Conservation (phyloP, 257 asterid species). For the Penstemon davidsonii region DNA sequence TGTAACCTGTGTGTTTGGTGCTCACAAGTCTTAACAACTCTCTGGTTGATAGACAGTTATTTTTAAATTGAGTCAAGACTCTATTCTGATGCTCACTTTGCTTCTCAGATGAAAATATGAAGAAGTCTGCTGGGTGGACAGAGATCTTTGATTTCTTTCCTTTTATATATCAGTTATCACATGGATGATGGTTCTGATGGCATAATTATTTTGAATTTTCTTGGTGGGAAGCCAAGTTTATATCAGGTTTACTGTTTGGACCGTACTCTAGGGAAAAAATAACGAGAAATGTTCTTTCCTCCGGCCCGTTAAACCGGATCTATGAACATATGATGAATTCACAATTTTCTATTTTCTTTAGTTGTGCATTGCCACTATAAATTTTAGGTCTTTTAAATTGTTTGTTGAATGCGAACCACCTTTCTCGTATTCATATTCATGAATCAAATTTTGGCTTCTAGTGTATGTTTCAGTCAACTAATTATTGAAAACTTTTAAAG, state of each 20-base stretch:
- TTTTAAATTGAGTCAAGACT: not conserved
- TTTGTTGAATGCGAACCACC: too few species aligned
- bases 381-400: too few species aligned
- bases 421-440: too few species aligned
- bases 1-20: not conserved
- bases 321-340: too few species aligned
- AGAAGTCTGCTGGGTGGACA: slow-evolving; percentile 25
- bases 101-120: slow-evolving; percentile 31
- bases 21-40: not conserved
- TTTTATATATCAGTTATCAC: slow-evolving; percentile 16
- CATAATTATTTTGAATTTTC: slow-evolving; percentile 7
- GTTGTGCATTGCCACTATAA: too few species aligned
- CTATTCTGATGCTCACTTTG: not conserved
- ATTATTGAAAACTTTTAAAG: too few species aligned
- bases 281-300: not conserved
- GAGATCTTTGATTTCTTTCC: slow-evolving; percentile 2
- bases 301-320: too few species aligned
- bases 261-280: not conserved
- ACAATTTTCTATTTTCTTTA: too few species aligned
- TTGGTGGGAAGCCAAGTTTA: slow-evolving; percentile 16
- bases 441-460: too few species aligned
- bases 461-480: too few species aligned
- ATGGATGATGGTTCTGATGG: slow-evolving; percentile 22
- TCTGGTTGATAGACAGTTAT: not conserved
- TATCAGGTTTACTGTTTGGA: not conserved